Conservation (phyloP, 1,284 basidiomycete genomes). For the Abortiporus biennis region DNA sequence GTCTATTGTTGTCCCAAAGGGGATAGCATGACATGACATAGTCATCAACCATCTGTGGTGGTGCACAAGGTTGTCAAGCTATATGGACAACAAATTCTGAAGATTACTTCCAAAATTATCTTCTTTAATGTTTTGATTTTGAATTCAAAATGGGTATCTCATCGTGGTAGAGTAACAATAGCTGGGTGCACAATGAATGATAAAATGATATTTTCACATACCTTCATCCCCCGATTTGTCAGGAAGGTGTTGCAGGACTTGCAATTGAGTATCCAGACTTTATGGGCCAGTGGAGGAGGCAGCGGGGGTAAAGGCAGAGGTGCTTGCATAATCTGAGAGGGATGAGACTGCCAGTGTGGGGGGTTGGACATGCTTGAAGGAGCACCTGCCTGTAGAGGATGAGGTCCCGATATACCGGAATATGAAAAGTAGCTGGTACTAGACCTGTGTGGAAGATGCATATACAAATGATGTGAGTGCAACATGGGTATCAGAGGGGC, state of each 20-base stretch:
- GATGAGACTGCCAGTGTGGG: conserved; percentile 1
- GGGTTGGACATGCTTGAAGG: neutral
- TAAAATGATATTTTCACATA: conserved; percentile 22
- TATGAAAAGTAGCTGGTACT: neutral
- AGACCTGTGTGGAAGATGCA: neutral
- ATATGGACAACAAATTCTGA: neutral
- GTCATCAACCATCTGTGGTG: neutral
- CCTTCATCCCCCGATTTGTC: conserved; percentile 82
- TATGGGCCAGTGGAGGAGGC: conserved; percentile 42
- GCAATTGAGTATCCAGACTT: conserved; percentile 78
- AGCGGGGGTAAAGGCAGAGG: conserved; percentile 29
- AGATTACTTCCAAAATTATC: no score
- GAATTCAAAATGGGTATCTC: no score
- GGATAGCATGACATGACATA: neutral
- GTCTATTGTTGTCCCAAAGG: neutral
- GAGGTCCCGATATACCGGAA: neutral
- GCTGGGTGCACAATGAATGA: neutral
- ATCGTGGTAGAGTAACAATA: no score
- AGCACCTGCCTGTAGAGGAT: neutral
- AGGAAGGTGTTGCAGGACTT: conserved; percentile 66
- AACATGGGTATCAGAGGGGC: neutral
- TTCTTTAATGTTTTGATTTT: no score
- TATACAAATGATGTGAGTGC: neutral
- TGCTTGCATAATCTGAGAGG: neutral
- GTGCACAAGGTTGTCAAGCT: neutral